Percentiles rank a stretch among this genome's conserved stretches.
phyloP scores from a whole-genome alignment of 2,329 filamentous ascomycete species.

The Massarina eburnea region DNA sequence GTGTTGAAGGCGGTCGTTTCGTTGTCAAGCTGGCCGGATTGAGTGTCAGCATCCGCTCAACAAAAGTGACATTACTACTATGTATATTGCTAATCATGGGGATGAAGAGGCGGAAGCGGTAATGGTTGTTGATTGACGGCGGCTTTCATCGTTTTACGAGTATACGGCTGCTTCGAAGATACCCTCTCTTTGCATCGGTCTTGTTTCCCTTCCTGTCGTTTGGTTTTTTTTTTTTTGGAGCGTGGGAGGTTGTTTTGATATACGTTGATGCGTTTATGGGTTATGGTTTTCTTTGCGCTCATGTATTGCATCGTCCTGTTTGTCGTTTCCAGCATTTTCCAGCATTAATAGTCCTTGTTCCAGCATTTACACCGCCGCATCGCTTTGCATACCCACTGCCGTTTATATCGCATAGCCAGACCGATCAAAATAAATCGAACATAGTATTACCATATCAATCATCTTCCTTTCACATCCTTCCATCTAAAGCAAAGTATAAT shows the following conservation, averaged over 20 bases:
- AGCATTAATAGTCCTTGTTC: conserved; percentile 2
- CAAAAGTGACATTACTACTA: not conserved
- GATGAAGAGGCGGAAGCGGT: conserved; percentile 2
- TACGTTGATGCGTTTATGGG: conserved; percentile 8
- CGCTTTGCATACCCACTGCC: conserved; percentile 1
- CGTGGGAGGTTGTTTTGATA: conserved; percentile 3
- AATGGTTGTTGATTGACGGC: conserved; percentile 11
- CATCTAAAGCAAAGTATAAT: not conserved
- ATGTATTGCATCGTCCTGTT: not conserved
- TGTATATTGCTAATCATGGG: not conserved
- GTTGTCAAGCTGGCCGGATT: conserved; percentile 49
- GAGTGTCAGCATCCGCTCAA: conserved; percentile 24
- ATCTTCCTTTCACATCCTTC: not conserved
- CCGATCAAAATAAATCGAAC: not conserved
- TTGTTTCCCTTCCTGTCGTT: conserved; percentile 5
- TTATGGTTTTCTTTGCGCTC: no score
- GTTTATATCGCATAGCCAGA: not conserved
- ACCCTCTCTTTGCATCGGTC: conserved; percentile 8
- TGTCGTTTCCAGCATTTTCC: not conserved
- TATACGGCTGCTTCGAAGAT: conserved; percentile 15
- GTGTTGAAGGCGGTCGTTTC: conserved; percentile 70
- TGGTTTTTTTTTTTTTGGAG: conserved; percentile 2
- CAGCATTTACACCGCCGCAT: not conserved
- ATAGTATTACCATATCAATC: not conserved
- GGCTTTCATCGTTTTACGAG: conserved; percentile 8